These are phyloP conservation scores for Chrysochromulina parva DNA, from an alignment of 78 protist species.

Conservation along the genomic window DNA sequence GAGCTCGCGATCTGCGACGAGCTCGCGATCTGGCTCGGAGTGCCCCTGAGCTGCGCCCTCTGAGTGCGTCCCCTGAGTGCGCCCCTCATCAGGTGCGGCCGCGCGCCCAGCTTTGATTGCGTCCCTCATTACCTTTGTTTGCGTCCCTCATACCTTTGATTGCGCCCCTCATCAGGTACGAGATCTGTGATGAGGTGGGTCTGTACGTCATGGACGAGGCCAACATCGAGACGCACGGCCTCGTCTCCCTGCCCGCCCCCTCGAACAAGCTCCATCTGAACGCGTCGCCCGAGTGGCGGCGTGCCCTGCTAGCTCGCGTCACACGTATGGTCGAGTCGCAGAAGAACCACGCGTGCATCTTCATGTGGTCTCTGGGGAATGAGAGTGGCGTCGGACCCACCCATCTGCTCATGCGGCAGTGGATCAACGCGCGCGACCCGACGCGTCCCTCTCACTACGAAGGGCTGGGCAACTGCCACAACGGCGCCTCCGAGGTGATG, in stretches of 20 bases:
- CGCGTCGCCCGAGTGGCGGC: background rate
- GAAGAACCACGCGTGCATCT: constrained; percentile 33
- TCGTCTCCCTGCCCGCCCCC: background rate
- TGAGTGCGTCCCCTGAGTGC: too few species aligned
- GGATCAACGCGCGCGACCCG: background rate
- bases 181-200: constrained; percentile 41
- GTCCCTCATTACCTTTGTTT: too few species aligned
- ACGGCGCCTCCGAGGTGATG: too few species aligned
- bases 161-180: background rate
- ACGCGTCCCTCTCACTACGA: constrained; percentile 50
- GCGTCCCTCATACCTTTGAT: too few species aligned
- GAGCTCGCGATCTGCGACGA: too few species aligned
- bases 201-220: constrained; percentile 55
- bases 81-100: too few species aligned
- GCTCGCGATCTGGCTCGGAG: too few species aligned
- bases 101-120: too few species aligned
- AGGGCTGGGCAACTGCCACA: background rate
- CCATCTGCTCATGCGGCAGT: background rate
- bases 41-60: too few species aligned
- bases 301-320: constrained; percentile 3
- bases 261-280: background rate
- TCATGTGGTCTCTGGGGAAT: constrained; percentile 54
- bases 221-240: constrained; percentile 50
- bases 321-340: constrained; percentile 15
- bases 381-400: constrained; percentile 19